A percentile compares a stretch with the other conserved stretches of the same genome.
These are phyloP conservation scores for Hamamelis virginiana DNA, from an alignment of 164 flowering plant genomes.

Conservation along the genomic window DNA sequence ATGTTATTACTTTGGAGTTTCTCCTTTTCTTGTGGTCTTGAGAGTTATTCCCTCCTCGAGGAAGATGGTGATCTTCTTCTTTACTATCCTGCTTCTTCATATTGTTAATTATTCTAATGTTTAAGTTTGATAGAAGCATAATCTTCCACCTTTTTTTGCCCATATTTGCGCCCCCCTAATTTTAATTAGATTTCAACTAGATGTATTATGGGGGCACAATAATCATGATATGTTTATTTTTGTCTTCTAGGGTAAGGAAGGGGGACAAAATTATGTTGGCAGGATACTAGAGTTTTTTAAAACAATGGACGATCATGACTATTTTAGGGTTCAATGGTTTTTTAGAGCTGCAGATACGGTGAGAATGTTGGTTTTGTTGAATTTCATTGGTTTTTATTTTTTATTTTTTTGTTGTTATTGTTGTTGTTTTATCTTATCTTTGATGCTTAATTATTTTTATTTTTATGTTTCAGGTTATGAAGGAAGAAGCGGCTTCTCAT, in stretches of 20 bases:
- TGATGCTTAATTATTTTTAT: conserved; percentile 11
- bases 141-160: neutral
- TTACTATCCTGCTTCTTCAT: no score
- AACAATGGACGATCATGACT: conserved; percentile 62
- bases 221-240: conserved; percentile 10
- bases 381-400: neutral
- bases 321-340: conserved; percentile 89
- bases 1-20: no score
- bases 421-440: conserved; percentile 9
- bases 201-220: conserved; percentile 1
- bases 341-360: conserved; percentile 90
- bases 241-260: conserved; percentile 61
- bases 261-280: conserved; percentile 58
- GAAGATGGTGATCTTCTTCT: no score
- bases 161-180: neutral
- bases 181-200: conserved; percentile 11
- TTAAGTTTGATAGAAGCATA: no score
- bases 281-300: conserved; percentile 79
- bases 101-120: no score
- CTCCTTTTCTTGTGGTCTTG: no score
- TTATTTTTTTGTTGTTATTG: neutral
- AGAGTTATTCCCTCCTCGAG: no score
- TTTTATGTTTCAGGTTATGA: conserved; percentile 55
- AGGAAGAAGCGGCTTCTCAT: conserved; percentile 59
- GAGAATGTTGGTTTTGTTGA: conserved; percentile 19